phyloP scores from a whole-genome alignment of 2,329 filamentous ascomycete species.

The Gyromitra esculenta region DNA sequence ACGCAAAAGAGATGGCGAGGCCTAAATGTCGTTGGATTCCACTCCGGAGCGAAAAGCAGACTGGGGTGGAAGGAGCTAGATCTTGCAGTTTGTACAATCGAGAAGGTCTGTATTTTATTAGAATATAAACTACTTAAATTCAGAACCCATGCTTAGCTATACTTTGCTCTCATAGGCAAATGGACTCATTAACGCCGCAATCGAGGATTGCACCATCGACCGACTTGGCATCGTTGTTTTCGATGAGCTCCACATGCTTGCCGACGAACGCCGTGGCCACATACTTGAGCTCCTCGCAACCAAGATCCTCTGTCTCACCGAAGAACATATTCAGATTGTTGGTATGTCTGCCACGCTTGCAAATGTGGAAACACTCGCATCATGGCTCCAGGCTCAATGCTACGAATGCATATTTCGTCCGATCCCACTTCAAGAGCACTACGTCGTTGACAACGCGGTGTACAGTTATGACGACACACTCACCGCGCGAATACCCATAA shows the following conservation, averaged over 20 bases:
- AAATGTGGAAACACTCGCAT: conserved; percentile 74
- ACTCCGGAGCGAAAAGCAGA: conserved; percentile 75
- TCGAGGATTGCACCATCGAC: conserved; percentile 74
- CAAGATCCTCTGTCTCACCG: conserved; percentile 73
- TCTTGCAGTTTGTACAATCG: conserved; percentile 80
- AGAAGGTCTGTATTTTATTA: conserved; percentile 67
- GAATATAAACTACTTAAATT: background rate
- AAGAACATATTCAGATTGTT: conserved; percentile 74
- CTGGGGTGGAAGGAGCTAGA: conserved; percentile 78
- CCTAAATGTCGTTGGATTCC: conserved; percentile 75
- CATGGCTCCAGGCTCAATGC: conserved; percentile 75
- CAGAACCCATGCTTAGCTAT: background rate
- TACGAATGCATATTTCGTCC: conserved; percentile 78
- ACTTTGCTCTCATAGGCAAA: conserved; percentile 68
- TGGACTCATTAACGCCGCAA: conserved; percentile 75
- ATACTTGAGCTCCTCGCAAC: conserved; percentile 78
- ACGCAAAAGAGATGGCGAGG: conserved; percentile 60
- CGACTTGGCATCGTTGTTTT: conserved; percentile 74
- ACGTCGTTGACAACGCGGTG: conserved; percentile 75
- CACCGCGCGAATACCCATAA: conserved; percentile 69
- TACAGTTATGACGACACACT: conserved; percentile 71
- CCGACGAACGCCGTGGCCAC: conserved; percentile 79
- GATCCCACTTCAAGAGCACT: conserved; percentile 77
- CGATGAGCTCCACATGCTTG: conserved; percentile 84
- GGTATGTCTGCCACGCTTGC: conserved; percentile 83